Conservation (phyloP, 768 basidiomycete genomes). For the Tricholoma hemisulphureum region DNA sequence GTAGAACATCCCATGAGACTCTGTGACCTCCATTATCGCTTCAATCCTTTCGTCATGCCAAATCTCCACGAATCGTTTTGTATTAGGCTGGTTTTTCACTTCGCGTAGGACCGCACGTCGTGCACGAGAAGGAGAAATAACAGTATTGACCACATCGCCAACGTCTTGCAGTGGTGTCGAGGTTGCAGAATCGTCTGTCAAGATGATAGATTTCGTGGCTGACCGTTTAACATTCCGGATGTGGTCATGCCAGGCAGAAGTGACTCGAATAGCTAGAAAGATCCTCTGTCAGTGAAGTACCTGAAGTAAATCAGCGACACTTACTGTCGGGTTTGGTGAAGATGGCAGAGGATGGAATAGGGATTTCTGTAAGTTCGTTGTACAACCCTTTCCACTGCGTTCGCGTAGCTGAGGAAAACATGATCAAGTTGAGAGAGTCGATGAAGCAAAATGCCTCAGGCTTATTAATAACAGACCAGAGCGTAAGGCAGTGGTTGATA, state of each 20-base stretch:
- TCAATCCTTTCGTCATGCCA: slow-evolving; percentile 49
- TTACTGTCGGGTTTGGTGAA: slow-evolving; percentile 27
- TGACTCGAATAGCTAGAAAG: slow-evolving; percentile 40
- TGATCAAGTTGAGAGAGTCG: background rate
- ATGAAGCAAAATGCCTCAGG: background rate
- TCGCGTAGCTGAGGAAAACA: background rate
- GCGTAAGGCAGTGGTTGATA: background rate
- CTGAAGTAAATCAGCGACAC: background rate
- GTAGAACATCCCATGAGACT: slow-evolving; percentile 58
- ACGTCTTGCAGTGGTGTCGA: slow-evolving; percentile 34
- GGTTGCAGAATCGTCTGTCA: slow-evolving; percentile 17
- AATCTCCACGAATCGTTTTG: slow-evolving; percentile 58
- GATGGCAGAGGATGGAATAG: slow-evolving; percentile 34
- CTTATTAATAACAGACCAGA: background rate
- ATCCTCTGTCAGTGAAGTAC: background rate
- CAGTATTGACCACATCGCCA: slow-evolving; percentile 39
- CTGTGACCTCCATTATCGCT: slow-evolving; percentile 53
- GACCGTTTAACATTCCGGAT: slow-evolving; percentile 46
- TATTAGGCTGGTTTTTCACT: slow-evolving; percentile 35
- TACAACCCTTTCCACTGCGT: slow-evolving; percentile 24
- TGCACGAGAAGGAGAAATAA: slow-evolving; percentile 40
- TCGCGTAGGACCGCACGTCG: slow-evolving; percentile 48
- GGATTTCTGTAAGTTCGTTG: slow-evolving; percentile 39
- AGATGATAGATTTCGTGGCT: slow-evolving; percentile 38
- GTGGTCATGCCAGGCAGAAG: slow-evolving; percentile 51